Base-by-base conservation (phyloP, 2,329 filamentous ascomycete species). In the Diplodia mutila region DNA sequence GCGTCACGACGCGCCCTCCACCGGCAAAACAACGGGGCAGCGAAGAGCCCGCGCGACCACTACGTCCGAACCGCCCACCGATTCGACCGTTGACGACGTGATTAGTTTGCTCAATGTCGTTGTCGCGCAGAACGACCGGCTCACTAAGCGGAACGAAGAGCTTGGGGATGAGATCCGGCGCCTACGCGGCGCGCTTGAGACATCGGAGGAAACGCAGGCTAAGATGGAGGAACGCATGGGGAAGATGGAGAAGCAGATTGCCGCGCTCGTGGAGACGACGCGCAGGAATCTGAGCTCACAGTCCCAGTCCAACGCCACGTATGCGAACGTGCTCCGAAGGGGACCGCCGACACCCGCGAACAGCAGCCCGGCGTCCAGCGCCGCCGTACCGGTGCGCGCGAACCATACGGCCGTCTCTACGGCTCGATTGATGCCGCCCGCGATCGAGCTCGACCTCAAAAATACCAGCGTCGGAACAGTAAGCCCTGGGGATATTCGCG, bases 91-190 rank as follows among this genome's bases (percentile, higher is more conserved):
- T 11, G 52, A 55, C 29, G 29, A 55, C n/a, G 52, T 55, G n/a
- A 55, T 23, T 23, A 18, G 52, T 29, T 29, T 55, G 12, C 52
- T 55, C 27, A 55, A 55, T 37, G 34, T 55, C 25, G 37, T 55
- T 37, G 16, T 55, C 23, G 34, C 29, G 52, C 27, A 55, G 29
- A 23, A 55, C 12, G n/a, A 55, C 52, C 52, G 32, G 52, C 52
- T 55, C 34, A 23, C 29, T 18, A 29, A 55, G 52, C 29, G 52
- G 27, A 55, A 55, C 29, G n/a, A 55, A 55, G n/a, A 55, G 52
- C 52, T 55, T 37, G n/a, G 34, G 23, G 29, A 37, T 3, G 29
- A 55, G 29, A 55, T 55, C 34, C 37, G 18, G 29, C 52, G 29
- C 52, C n/a, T 55, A 12, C 29, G n/a, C 21, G 34, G 52, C 29